Conservation (phyloP, 225 moss, liverwort and hornwort species). For the Anthoceros angustus region DNA sequence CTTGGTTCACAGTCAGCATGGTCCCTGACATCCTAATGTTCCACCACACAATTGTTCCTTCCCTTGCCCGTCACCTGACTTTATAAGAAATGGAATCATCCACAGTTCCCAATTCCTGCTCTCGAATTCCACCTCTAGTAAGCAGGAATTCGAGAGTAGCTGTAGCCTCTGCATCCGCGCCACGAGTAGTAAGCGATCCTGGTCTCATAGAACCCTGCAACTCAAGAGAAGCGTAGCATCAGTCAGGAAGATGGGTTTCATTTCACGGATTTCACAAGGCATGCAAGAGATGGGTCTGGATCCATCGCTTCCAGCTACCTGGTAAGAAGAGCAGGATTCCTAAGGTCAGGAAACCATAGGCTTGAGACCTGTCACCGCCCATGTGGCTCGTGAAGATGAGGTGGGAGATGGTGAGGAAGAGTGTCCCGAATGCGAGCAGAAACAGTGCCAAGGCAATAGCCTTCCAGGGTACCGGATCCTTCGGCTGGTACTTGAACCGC, state of each 20-base stretch:
- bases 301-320: constrained; percentile 13
- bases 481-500: constrained; percentile 49
- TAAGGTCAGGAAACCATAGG: constrained; percentile 57
- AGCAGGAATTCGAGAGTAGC: constrained; percentile 51
- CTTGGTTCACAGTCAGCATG: not conserved
- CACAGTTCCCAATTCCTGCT: too few species aligned
- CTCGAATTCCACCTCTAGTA: constrained; percentile 16
- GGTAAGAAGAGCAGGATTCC: constrained; percentile 73
- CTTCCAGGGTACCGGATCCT: constrained; percentile 72
- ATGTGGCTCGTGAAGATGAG: constrained; percentile 69
- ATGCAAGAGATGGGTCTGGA: not conserved
- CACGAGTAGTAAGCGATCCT: constrained; percentile 77
- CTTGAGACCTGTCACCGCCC: constrained; percentile 77
- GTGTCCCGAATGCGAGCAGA: constrained; percentile 48
- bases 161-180: constrained; percentile 60
- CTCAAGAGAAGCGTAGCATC: not conserved
- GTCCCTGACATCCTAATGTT: too few species aligned
- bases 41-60: too few species aligned
- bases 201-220: constrained; percentile 72
- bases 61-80: too few species aligned
- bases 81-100: too few species aligned
- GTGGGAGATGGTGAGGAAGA: constrained; percentile 60
- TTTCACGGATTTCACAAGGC: not conserved
- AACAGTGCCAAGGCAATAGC: constrained; percentile 60
- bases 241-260: not conserved